These are phyloP conservation scores for Ehretia macrophylla DNA, from an alignment of 257 asterid species.

Conservation along the genomic window DNA sequence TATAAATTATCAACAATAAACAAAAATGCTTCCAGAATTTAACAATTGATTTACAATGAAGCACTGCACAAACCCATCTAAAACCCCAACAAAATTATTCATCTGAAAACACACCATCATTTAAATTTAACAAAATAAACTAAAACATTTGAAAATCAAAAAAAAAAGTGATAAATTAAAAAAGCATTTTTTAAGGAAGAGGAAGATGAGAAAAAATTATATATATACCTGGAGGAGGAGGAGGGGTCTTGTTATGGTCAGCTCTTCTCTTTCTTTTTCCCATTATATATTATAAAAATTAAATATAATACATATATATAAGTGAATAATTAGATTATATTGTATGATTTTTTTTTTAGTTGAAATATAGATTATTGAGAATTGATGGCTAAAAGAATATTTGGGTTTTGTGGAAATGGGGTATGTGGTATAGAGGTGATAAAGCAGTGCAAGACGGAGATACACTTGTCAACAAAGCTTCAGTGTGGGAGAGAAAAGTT, in stretches of 20 bases:
- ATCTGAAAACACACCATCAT: background rate
- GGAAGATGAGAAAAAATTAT: background rate
- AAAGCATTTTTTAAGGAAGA: background rate
- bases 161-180: background rate
- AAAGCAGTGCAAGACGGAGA: slow-evolving; percentile 23
- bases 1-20: too few species aligned
- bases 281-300: slow-evolving; percentile 12
- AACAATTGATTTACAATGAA: background rate
- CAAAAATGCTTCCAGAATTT: too few species aligned
- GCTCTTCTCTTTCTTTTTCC: slow-evolving; percentile 40
- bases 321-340: background rate
- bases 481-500: background rate
- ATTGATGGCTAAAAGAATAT: slow-evolving; percentile 4
- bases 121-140: too few species aligned
- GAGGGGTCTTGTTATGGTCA: slow-evolving; percentile 19
- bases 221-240: slow-evolving; percentile 19
- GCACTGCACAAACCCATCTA: background rate
- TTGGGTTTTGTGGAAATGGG: slow-evolving; percentile 16
- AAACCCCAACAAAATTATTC: background rate
- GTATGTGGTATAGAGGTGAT: slow-evolving; percentile 19
- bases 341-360: background rate
- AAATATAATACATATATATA: background rate
- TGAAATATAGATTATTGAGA: background rate
- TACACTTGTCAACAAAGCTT: slow-evolving; percentile 4
- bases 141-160: background rate